Base-by-base conservation (phyloP, 352 stramenopile species). In the Globisporangium camurandrum region DNA sequence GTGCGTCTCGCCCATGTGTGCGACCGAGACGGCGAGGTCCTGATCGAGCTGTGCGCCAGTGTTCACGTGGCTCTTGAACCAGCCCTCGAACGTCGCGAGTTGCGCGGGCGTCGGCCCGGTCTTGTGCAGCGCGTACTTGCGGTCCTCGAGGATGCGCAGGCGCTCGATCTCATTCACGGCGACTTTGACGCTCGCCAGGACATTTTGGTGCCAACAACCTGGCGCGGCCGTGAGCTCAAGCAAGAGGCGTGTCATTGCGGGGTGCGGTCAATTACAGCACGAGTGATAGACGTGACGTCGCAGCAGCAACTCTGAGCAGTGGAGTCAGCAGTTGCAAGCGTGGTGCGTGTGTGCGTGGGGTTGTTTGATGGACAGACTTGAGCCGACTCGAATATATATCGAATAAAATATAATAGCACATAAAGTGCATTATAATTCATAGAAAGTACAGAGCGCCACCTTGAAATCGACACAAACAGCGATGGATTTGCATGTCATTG, bases 181-280 rank as follows among this genome's bases (percentile, higher is more conserved):
- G 14, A 59, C 44, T 11, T 45, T 63, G 16, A 62, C 58, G 62
- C 54, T 52, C 36, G 37, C 36, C 8, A 69, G 57, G 23, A 61
- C 55, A 34, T 74, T 62, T 6, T 44, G 30, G 14, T 67, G 26
- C 67, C 67, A 77, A 58, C 55, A 69, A 8, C 54, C 49, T 7
- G 61, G 42, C 16, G 58, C 54, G 0, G 61, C 53, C n/a, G 64
- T 74, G 22, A 77, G 61, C 34, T 71, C 49, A 37, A 62, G 26
- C 17, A 77, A 46, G 16, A 49, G 22, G 19, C 43, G 36, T 9
- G 51, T 60, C 45, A 51, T 49, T 12, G 41, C 20, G 14, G 30
- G n/a, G n/a, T n/a, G n/a, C n/a, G n/a, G n/a, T n/a, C n/a, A n/a
- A n/a, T n/a, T n/a, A n/a, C n/a, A n/a, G n/a, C n/a, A n/a, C n/a